phyloP scores from a whole-genome alignment of 2,329 filamentous ascomycete species.

The Fusarium odoratissimum region DNA sequence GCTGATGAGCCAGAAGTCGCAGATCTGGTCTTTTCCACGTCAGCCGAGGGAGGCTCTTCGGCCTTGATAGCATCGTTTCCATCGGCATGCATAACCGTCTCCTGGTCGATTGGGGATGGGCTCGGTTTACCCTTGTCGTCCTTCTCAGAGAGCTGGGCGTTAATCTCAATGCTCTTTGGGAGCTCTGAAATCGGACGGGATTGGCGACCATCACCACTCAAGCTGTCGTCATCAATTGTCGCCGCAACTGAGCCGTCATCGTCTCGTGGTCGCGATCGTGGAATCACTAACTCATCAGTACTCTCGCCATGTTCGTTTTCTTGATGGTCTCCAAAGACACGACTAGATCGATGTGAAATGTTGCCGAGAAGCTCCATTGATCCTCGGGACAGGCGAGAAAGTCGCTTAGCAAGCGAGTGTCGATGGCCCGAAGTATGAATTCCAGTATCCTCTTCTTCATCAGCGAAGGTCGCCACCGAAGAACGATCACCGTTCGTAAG shows the following conservation, averaged over 20 bases:
- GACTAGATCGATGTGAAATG: constrained; percentile 53
- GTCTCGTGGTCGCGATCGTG: constrained; percentile 48
- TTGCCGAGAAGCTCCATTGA: constrained; percentile 59
- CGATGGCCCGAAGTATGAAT: constrained; percentile 44
- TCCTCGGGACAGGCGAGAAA: constrained; percentile 63
- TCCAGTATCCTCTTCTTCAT: constrained; percentile 63
- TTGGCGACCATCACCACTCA: constrained; percentile 53
- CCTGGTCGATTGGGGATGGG: constrained; percentile 14
- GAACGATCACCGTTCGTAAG: constrained; percentile 64
- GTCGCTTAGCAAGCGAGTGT: constrained; percentile 58
- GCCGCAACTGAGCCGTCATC: constrained; percentile 67
- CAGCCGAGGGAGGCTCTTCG: constrained; percentile 21
- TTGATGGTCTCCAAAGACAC: constrained; percentile 26
- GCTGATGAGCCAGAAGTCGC: constrained; percentile 56
- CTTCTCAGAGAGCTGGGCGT: constrained; percentile 50
- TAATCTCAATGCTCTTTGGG: constrained; percentile 53
- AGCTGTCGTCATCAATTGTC: constrained; percentile 66
- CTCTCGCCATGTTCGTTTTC: constrained; percentile 51
- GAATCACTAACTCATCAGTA: constrained; percentile 59
- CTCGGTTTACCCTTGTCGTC: constrained; percentile 31
- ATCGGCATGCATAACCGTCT: constrained; percentile 18
- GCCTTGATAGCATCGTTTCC: constrained; percentile 6
- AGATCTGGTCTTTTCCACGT: constrained; percentile 54
- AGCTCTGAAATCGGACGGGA: constrained; percentile 41
- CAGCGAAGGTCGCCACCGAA: constrained; percentile 77